These are phyloP conservation scores for Coemansia sp. DNA, from an alignment of 192 early-diverging fungal species.

Conservation along the genomic window DNA sequence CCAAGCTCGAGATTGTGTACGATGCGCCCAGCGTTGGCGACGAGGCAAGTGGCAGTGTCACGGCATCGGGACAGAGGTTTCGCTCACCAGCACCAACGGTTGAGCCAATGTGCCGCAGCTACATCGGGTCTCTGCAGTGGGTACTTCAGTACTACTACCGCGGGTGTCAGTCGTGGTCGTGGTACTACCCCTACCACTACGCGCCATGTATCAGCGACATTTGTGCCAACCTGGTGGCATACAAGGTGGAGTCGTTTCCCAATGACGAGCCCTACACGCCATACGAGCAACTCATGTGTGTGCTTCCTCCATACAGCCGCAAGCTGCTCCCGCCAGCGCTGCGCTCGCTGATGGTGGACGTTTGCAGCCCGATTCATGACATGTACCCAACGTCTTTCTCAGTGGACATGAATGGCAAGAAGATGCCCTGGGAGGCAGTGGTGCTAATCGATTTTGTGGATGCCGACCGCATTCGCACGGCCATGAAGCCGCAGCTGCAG, in stretches of 20 bases:
- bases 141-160: conserved; percentile 95
- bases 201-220: conserved; percentile 90
- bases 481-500: conserved; percentile 69
- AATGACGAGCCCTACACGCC: conserved; percentile 87
- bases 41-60: background rate
- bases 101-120: conserved; percentile 64
- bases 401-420: conserved; percentile 97
- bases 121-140: conserved; percentile 96
- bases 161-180: conserved; percentile 95
- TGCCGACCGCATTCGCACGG: conserved; percentile 74
- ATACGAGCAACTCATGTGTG: conserved; percentile 98
- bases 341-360: conserved; percentile 81
- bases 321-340: conserved; percentile 78
- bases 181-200: conserved; percentile 99
- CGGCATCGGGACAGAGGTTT: conserved; percentile 26
- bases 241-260: conserved; percentile 67
- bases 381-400: conserved; percentile 92
- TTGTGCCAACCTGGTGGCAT: conserved; percentile 51
- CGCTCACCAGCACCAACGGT: conserved; percentile 37
- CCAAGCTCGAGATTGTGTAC: conserved; percentile 57
- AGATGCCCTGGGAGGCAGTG: conserved; percentile 97
- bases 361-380: conserved; percentile 86
- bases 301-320: conserved; percentile 83
- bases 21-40: conserved; percentile 28
- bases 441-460: conserved; percentile 98